Base-by-base conservation (phyloP, 176 grass and related monocot species). In the Elymus sibiricus region DNA sequence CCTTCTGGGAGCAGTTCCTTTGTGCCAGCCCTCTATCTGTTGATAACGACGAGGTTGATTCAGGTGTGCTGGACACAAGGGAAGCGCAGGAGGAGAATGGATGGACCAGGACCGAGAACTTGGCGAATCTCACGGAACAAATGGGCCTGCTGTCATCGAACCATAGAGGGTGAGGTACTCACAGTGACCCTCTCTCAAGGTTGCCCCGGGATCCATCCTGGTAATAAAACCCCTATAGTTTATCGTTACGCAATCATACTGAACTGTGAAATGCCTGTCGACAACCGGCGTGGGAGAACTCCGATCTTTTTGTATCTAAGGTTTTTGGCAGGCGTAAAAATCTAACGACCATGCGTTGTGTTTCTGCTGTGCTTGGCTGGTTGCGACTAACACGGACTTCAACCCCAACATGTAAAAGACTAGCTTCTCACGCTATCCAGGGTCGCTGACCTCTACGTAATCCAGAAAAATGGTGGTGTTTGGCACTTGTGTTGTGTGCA, bases 1-100 rank as follows among this genome's bases (percentile, higher is more conserved):
- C 88, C 38, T 99, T 99, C 84, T 99, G 94, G 97, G 97, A 99
- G 82, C 94, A 99, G 75, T 96, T 99, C 82, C 76, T 99, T 60
- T 85, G 87, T 28, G 70, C 77, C 11, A 98, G 94, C 74, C 88
- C 90, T 47, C 21, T 99, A 7, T 86, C 88, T 1, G 34, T 84
- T 4, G 94, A 94, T 43, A 91, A 70, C 7, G 92, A 99, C 63
- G 97, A 99, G 69, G 86, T 90, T 4, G 89, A 99, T 84, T 94
- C 90, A 64, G 64, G 88, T 43, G 28, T 80, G 55, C 80, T 86
- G 29, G 87, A 95, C 55, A 24, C 72, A 80, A 79, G 74, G 71
- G 90, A 85, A 82, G 25, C 70, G 44, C 85, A 77, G 17, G 82
- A 72, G n/a, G 88, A 86, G 71, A 90, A 92, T 61, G 86, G 84